Evolutionary conservation across 345 rosid species (phyloP), one percentile per base, ranked within the genome.

Genomic region (Camelina laxa): DNA sequence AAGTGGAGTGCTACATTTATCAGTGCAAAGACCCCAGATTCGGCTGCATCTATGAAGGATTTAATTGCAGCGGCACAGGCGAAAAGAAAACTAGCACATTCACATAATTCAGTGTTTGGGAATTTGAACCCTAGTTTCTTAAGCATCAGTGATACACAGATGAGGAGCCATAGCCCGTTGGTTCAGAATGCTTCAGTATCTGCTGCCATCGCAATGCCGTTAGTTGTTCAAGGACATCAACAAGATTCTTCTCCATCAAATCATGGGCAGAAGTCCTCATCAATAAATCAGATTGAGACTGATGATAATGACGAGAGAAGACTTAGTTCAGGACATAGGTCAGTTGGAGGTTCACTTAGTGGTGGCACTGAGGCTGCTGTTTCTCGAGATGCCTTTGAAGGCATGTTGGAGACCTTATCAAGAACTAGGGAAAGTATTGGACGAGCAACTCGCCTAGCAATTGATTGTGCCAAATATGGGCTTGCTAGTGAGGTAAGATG

Each of bases 31-130:
- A 87, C 91, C 72, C 82, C 86, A 39, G 96, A 92, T 76, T 83
- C 94, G 63, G 75, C 75, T 75, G 58, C 81, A 44, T 87, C 99
- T 57, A 86, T 96, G 97, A 92, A 89, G 87, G 79, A 87, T 88
- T 89, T 96, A 63, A 92, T 96, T 84, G 99, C 99, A 51, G 97
- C 96, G 60, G 99, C 99, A 60, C 99, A 87, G 78, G 99, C 91
- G 50, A 96, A 92, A 81, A 87, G 98, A 80, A 88, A 75, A 80
- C 85, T 81, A 75, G 97, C 96, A 72, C 97, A 91, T 72, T 84
- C 80, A 20, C 98, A 88, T 41, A 82, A 80, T 53, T 82, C 82
- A 68, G 3, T 60, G 27, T 78, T 78, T 60, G 73, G 69, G 53
- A 75, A 74, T 79, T 73, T 84, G 69, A 82, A 67, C 84, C 67